Percentiles rank a stretch among this genome's conserved stretches.
Conservation (phyloP, 768 basidiomycete genomes). For the Agaricus sinodeliciosus region DNA sequence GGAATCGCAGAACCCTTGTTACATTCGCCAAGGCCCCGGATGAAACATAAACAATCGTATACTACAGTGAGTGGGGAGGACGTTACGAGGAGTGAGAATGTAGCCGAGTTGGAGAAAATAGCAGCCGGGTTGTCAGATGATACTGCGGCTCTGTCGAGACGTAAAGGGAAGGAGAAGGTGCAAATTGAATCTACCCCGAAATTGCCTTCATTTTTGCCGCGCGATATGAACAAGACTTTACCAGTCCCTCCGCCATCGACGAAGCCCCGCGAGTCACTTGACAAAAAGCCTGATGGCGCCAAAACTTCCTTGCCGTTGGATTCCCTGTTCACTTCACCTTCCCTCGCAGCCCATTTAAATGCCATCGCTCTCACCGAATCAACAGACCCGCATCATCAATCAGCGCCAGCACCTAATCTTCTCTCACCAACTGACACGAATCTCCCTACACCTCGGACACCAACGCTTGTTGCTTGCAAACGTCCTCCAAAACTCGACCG, state of each 20-base stretch:
- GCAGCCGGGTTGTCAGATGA: conserved; percentile 28
- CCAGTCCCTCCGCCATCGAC: conserved; percentile 31
- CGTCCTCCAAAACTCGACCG: conserved; percentile 16
- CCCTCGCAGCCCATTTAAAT: not conserved
- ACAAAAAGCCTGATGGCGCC: not conserved
- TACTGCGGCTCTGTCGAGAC: conserved; percentile 19
- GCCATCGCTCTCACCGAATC: not conserved
- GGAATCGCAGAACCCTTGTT: conserved; percentile 29
- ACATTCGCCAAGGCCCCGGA: conserved; percentile 62
- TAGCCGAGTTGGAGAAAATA: conserved; percentile 67
- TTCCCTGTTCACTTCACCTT: not conserved
- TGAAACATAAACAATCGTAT: conserved; percentile 59
- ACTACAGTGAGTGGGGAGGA: conserved; percentile 30
- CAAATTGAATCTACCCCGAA: not conserved
- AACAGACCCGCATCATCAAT: too few relatives aligned
- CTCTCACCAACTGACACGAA: conserved; percentile 10
- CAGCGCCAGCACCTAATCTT: not conserved
- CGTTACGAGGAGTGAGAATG: conserved; percentile 47
- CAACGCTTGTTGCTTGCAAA: conserved; percentile 35
- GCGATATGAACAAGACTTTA: conserved; percentile 48
- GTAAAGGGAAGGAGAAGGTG: conserved; percentile 15
- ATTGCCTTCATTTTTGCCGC: not conserved
- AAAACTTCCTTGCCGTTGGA: not conserved
- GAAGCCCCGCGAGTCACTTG: not conserved
- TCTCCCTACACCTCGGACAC: conserved; percentile 38